Evolutionary conservation across 139 green algal species (phyloP).

Genomic region (Coelastrella sp.): DNA sequence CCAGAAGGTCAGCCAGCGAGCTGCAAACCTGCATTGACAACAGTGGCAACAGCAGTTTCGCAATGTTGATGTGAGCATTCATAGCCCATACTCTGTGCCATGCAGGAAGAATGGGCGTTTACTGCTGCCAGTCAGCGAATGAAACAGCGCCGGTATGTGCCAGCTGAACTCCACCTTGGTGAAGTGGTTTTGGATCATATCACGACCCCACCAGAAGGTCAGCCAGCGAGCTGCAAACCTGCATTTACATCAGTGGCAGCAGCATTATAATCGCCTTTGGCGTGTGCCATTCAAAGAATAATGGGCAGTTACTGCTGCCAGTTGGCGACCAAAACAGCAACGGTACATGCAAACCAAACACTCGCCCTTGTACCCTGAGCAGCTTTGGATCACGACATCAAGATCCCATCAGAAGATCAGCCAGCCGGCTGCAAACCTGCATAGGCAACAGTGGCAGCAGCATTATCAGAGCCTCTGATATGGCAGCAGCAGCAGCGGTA

Average conservation of each 20-base stretch:
- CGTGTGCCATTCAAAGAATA: too few relatives aligned
- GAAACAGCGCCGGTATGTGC: slow-evolving; percentile 57
- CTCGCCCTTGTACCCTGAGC: slow-evolving; percentile 42
- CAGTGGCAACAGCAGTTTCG: slow-evolving; percentile 3
- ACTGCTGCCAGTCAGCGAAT: too few relatives aligned
- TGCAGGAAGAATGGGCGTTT: too few relatives aligned
- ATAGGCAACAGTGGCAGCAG: not conserved
- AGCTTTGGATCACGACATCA: slow-evolving; percentile 56
- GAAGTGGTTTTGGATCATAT: slow-evolving; percentile 60
- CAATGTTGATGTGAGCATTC: too few relatives aligned
- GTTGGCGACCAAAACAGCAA: too few relatives aligned
- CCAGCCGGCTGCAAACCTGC: slow-evolving; percentile 48
- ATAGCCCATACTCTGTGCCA: too few relatives aligned
- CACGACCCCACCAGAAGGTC: slow-evolving; percentile 59
- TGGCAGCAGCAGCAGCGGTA: too few relatives aligned
- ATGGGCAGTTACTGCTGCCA: too few relatives aligned
- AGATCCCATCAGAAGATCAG: slow-evolving; percentile 59
- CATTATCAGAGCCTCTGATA: not conserved
- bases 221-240: slow-evolving; percentile 51
- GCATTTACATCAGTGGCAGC: not conserved
- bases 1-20: slow-evolving; percentile 55
- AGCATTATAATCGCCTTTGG: not conserved
- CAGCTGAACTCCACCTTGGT: slow-evolving; percentile 56
- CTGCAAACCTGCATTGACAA: slow-evolving; percentile 27
- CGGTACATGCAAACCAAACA: slow-evolving; percentile 59